Evolutionary conservation across 371 early-diverging fungal species (phyloP).

Genomic region (Zopfochytrium polystomum): DNA sequence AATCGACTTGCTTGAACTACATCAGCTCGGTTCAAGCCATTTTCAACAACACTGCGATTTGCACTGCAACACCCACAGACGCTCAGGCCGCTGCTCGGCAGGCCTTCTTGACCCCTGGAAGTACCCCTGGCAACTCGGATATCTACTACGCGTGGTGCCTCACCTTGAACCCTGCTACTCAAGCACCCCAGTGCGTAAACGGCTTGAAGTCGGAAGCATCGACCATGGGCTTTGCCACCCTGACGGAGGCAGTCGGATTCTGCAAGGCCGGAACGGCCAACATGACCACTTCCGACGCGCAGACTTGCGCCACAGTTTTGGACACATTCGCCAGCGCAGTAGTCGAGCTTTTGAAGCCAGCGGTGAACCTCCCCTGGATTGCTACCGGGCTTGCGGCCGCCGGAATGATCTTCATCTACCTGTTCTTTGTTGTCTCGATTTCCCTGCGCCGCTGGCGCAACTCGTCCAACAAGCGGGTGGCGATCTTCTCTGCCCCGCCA

Average conservation of each 20-base stretch:
- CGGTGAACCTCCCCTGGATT: constrained; percentile 29
- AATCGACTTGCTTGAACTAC: constrained; percentile 28
- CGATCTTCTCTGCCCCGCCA: constrained; percentile 33
- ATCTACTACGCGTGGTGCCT: constrained; percentile 23
- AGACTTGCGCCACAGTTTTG: constrained; percentile 15
- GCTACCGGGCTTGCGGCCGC: constrained; percentile 30
- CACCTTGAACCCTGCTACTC: constrained; percentile 14
- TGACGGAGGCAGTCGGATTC: constrained; percentile 23
- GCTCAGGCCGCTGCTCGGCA: background rate
- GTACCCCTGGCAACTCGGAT: constrained; percentile 11
- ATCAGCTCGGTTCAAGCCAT: constrained; percentile 24
- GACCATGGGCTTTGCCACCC: constrained; percentile 26
- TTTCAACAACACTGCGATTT: constrained; percentile 29
- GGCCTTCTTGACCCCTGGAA: background rate
- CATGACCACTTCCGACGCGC: constrained; percentile 8
- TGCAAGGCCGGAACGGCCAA: constrained; percentile 17
- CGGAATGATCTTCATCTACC: constrained; percentile 20
- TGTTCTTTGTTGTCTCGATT: constrained; percentile 17
- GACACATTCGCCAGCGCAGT: background rate
- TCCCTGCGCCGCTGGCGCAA: constrained; percentile 20
- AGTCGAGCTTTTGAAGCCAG: constrained; percentile 26
- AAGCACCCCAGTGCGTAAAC: constrained; percentile 15
- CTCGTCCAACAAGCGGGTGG: too few relatives aligned
- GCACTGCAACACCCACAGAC: constrained; percentile 9
- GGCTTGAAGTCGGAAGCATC: constrained; percentile 22